Evolutionary conservation across 352 stramenopile genomes (phyloP).

Genomic region (Nothophytophthora sp.): DNA sequence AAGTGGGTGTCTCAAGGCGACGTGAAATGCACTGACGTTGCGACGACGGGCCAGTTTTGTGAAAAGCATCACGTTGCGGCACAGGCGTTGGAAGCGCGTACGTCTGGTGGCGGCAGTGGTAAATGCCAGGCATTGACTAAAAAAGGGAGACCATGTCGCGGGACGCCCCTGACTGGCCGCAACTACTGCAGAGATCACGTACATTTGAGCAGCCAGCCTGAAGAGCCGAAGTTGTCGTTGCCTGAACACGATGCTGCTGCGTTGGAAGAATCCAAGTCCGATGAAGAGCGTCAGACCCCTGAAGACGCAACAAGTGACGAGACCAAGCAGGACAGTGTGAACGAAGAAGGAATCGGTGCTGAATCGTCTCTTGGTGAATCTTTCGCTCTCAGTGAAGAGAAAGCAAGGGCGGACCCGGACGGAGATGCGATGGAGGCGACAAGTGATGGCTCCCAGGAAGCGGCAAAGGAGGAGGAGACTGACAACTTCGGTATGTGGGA

Average conservation of each 20-base stretch:
- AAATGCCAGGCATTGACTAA: constrained; percentile 37
- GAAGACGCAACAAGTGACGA: not conserved
- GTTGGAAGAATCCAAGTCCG: not conserved
- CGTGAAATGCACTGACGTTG: constrained; percentile 32
- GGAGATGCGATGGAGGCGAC: not conserved
- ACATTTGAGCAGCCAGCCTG: not conserved
- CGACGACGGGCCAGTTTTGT: constrained; percentile 36
- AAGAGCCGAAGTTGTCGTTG: not conserved
- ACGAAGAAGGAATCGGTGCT: not conserved
- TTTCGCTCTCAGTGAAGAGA: too few species aligned
- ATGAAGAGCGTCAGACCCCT: not conserved
- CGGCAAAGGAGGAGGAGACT: constrained; percentile 12
- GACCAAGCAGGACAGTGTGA: not conserved
- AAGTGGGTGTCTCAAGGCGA: constrained; percentile 27
- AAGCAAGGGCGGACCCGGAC: not conserved
- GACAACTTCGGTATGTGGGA: too few species aligned
- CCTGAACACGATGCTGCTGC: not conserved
- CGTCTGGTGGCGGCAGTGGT: not conserved
- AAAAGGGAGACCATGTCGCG: constrained; percentile 53
- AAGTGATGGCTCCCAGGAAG: not conserved
- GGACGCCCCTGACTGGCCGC: constrained; percentile 16
- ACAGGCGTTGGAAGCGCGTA: not conserved
- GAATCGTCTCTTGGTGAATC: too few species aligned
- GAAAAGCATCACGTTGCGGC: constrained; percentile 18
- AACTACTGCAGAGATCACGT: constrained; percentile 48